Percentiles rank a stretch among this genome's conserved stretches.
Evolutionary conservation across 2,329 filamentous ascomycete genomes (phyloP).

Genomic region (Ophiostoma triangulosporum): DNA sequence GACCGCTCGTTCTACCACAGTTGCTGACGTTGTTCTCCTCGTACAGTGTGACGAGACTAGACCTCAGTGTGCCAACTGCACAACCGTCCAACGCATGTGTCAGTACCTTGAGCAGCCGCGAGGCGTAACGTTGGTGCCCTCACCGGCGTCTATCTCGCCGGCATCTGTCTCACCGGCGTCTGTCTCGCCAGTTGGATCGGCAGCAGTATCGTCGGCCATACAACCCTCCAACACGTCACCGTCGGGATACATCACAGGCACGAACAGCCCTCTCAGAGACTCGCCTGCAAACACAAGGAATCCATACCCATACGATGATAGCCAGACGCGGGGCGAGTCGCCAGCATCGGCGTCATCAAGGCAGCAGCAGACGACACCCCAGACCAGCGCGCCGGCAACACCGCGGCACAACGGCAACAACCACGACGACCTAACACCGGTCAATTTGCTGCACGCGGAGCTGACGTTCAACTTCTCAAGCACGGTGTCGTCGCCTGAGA

Average conservation of each 20-base stretch:
- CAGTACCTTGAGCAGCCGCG: conserved; percentile 12
- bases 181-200: neutral
- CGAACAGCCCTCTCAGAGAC: conserved; percentile 1
- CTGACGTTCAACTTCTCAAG: conserved; percentile 17
- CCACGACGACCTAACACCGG: conserved; percentile 4
- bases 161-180: neutral
- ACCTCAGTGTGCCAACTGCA: conserved; percentile 20
- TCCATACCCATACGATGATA: neutral
- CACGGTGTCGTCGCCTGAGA: conserved; percentile 10
- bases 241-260: neutral
- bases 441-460: conserved; percentile 19
- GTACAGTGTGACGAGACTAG: conserved; percentile 21
- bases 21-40: neutral
- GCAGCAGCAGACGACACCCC: neutral
- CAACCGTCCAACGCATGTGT: conserved; percentile 18
- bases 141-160: neutral
- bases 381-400: conserved; percentile 4
- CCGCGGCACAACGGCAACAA: conserved; percentile 1
- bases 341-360: conserved; percentile 1
- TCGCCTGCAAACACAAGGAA: conserved; percentile 2
- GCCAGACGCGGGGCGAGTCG: neutral
- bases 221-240: neutral
- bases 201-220: conserved; percentile 6
- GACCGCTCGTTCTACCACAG: neutral
- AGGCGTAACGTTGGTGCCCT: neutral